phyloP scores from a whole-genome alignment of 306 rosid species.

The Cicer arietinum region DNA sequence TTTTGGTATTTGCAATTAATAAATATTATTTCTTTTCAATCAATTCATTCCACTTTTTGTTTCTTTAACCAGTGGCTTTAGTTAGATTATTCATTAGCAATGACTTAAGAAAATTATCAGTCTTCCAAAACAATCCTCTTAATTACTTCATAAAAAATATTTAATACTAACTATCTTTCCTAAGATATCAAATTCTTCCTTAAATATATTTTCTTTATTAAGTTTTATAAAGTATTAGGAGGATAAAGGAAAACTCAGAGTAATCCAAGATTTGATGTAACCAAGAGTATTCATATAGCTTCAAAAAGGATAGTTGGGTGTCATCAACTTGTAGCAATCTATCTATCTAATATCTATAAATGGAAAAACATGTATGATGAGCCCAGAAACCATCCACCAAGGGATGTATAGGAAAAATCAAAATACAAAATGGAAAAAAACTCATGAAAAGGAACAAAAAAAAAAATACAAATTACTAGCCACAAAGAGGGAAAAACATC shows the following conservation, averaged over 20 bases:
- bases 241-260: conserved; percentile 8
- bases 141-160: neutral
- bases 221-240: neutral
- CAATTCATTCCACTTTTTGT: neutral
- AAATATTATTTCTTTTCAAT: neutral
- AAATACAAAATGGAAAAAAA: conserved; percentile 4
- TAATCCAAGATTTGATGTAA: conserved; percentile 22
- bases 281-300: neutral
- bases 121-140: neutral
- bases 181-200: neutral
- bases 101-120: neutral
- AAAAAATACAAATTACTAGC: conserved; percentile 18
- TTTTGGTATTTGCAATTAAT: neutral
- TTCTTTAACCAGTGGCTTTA: neutral
- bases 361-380: conserved; percentile 1
- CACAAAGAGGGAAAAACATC: neutral
- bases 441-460: conserved; percentile 11
- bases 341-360: neutral
- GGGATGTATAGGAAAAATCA: neutral
- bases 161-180: neutral
- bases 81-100: neutral
- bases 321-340: neutral
- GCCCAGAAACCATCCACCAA: conserved; percentile 25
- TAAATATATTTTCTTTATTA: neutral
- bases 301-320: conserved; percentile 1